Evolutionary conservation across 1,284 basidiomycete genomes (phyloP), one percentile per base, ranked within the genome.

Genomic region (Boletellus sp.): DNA sequence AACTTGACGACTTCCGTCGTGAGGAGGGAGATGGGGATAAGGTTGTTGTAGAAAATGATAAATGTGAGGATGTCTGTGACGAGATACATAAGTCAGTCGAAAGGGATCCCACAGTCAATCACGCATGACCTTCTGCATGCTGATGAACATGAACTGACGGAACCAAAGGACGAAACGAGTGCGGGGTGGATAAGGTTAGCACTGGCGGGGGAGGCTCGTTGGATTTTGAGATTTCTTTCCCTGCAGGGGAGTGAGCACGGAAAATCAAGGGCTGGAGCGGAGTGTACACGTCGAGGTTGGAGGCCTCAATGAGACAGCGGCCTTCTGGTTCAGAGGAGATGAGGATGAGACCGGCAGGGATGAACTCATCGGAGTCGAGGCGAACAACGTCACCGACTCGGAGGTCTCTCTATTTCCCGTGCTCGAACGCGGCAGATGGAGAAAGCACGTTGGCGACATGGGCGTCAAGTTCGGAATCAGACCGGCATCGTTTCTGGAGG

Each of bases 1-100:
- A 88, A 98, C 68, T 98, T 98, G 74, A 99, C 96, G 22, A 99
- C 89, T 71, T 99, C 96, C 87, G 99, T 98, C 1, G 96, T 98
- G 60, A 99, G 95, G 55, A 99, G 84, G 50, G 95, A 99, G 64
- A 99, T 99, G 7, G 96, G 96, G 54, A 99, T 98, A 58, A 99
- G 76, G 71, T 99, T 99, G 77, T 98, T 99, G 77, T 98, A 97
- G 32, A 97, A 79, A 66, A 99, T 97, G 70, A 99, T 92, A 72
- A 98, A 99, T 1, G 96, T 99, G 37, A 99, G 76, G 50, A 99
- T 93, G 67, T 98, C 95, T 87, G 55, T 32, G 19, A 32, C 6
- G 4, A n/a, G 29, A 16, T 29, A 43, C 41, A 50, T 13, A 6
- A 4, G 49, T 57, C 27, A 58, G 40, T 25, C 36, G 19, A 36